Evolutionary conservation across 306 rosid species (phyloP).

Genomic region (Alnus rubra): DNA sequence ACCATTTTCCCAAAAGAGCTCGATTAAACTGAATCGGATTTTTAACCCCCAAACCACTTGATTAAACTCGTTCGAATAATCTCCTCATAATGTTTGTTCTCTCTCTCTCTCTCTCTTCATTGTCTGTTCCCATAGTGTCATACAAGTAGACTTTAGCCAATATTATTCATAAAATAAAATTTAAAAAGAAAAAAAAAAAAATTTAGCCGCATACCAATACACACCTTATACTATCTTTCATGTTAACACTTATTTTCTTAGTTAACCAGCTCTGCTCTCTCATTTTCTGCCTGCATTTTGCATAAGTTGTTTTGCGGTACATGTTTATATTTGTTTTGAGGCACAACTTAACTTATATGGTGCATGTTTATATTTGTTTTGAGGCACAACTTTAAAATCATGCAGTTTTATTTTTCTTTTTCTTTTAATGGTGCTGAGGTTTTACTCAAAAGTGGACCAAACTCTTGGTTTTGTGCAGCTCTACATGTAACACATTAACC

Average conservation of each 20-base stretch:
- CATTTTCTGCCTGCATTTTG: background rate
- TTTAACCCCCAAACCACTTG: too few relatives aligned
- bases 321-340: background rate
- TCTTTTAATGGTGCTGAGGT: background rate
- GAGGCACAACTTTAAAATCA: background rate
- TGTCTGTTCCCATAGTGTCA: background rate
- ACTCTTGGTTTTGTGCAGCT: background rate
- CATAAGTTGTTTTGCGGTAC: background rate
- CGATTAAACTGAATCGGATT: too few relatives aligned
- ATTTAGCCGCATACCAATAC: background rate
- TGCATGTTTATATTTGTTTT: background rate
- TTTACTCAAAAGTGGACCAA: background rate
- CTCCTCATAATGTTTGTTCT: background rate
- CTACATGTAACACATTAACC: background rate
- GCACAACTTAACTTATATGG: background rate
- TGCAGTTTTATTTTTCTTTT: background rate
- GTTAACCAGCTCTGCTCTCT: background rate
- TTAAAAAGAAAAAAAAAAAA: too few relatives aligned
- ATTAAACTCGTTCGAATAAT: background rate
- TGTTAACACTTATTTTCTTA: background rate
- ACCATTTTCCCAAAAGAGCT: too few relatives aligned
- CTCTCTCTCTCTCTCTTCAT: background rate
- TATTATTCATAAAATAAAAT: too few relatives aligned
- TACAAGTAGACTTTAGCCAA: background rate
- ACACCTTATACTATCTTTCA: too few relatives aligned